Percentiles rank a stretch among this genome's conserved stretches.
These are phyloP conservation scores for Penicillium desertorum DNA, from an alignment of 495 filamentous ascomycete genomes.

Conservation along the genomic window DNA sequence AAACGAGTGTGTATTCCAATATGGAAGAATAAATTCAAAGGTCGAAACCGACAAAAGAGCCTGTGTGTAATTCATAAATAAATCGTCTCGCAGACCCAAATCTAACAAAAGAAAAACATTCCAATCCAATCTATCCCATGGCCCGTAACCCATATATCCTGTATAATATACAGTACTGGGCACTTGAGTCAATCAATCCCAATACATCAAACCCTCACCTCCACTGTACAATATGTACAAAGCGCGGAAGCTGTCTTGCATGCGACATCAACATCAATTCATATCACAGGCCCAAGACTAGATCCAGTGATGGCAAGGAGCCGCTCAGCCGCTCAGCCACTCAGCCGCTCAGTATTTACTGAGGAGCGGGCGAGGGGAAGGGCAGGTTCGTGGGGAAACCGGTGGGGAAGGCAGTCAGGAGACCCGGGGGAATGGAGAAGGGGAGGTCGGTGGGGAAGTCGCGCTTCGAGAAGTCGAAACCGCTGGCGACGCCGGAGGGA, in stretches of 20 bases:
- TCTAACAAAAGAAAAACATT: not conserved
- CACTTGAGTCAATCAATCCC: slow-evolving; percentile 8
- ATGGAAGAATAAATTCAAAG: slow-evolving; percentile 1
- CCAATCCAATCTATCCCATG: slow-evolving; percentile 1
- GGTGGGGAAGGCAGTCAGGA: not conserved
- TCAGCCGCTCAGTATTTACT: not conserved
- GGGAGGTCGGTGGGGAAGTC: not conserved
- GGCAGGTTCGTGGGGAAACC: slow-evolving; percentile 1
- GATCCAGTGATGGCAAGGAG: not conserved
- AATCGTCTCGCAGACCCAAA: slow-evolving; percentile 1
- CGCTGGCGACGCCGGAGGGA: not conserved
- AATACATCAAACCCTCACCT: slow-evolving; percentile 1
- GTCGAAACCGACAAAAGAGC: slow-evolving; percentile 1
- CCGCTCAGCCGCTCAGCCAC: not conserved
- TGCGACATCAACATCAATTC: not conserved
- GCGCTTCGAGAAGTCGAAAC: slow-evolving; percentile 1
- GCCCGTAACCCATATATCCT: slow-evolving; percentile 1
- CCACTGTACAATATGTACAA: not conserved
- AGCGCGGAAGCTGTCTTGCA: not conserved
- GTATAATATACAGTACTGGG: slow-evolving; percentile 4
- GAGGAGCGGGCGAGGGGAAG: not conserved
- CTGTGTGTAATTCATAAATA: slow-evolving; percentile 4
- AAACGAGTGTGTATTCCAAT: slow-evolving; percentile 10
- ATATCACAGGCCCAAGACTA: not conserved
- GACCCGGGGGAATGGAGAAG: not conserved